phyloP scores from a whole-genome alignment of 2,329 filamentous ascomycete genomes.

The Ascochyta clinopodiicola region DNA sequence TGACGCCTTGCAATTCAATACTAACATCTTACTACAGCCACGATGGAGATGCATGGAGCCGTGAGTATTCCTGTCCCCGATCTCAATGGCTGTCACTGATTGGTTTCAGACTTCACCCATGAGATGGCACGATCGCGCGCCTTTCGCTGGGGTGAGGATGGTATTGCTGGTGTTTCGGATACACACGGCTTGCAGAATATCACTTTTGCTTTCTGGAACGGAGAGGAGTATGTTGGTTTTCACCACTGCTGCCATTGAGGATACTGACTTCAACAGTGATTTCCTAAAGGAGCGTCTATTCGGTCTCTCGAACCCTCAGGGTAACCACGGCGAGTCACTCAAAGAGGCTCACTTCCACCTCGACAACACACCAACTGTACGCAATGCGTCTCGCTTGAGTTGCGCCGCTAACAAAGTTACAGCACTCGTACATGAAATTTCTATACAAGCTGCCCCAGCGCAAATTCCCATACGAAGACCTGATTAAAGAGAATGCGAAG shows the following conservation, averaged over 20 bases:
- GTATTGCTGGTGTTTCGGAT: constrained; percentile 94
- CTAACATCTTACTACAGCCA: constrained; percentile 60
- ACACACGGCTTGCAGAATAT: constrained; percentile 91
- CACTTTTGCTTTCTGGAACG: constrained; percentile 97
- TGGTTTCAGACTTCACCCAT: constrained; percentile 80
- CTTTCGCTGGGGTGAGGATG: constrained; percentile 96
- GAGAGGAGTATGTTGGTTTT: constrained; percentile 74
- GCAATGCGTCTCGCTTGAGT: constrained; percentile 45
- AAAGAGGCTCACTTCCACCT: constrained; percentile 97
- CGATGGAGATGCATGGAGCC: constrained; percentile 91
- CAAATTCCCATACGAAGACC: constrained; percentile 88
- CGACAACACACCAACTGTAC: constrained; percentile 83
- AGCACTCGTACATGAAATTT: constrained; percentile 99
- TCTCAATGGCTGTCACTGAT: constrained; percentile 32
- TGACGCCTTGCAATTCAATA: constrained; percentile 20
- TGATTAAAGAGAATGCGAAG: constrained; percentile 82
- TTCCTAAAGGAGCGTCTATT: constrained; percentile 96
- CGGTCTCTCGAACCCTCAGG: constrained; percentile 92
- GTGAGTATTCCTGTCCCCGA: constrained; percentile 61
- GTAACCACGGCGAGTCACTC: constrained; percentile 95
- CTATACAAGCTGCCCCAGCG: constrained; percentile 97
- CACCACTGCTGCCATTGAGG: background rate
- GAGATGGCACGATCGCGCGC: constrained; percentile 87
- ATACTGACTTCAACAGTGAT: constrained; percentile 66
- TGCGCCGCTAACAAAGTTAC: constrained; percentile 40